Evolutionary conservation across 2,329 filamentous ascomycete species (phyloP).

Genomic region (Pestalotiopsis sp.): DNA sequence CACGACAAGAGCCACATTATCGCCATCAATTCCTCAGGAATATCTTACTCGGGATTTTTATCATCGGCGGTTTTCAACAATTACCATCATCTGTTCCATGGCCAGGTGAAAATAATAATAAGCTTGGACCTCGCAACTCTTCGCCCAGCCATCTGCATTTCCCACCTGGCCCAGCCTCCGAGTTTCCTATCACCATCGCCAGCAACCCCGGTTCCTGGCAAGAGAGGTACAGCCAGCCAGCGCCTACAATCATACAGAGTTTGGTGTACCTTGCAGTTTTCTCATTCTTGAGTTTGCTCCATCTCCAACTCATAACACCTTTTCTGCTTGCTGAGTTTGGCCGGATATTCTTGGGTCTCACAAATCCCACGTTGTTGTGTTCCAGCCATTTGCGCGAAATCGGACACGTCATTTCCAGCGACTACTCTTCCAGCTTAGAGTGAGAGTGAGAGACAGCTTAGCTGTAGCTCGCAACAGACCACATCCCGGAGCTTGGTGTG

Average conservation of each 20-base stretch:
- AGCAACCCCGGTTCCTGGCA: conserved; percentile 2
- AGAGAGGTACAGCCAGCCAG: conserved; percentile 1
- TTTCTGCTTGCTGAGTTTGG: conserved; percentile 5
- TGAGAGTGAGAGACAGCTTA: conserved; percentile 5
- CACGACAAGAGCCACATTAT: not conserved
- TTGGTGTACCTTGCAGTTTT: conserved; percentile 9
- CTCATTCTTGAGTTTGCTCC: conserved; percentile 10
- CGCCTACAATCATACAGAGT: not conserved
- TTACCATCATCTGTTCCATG: not conserved
- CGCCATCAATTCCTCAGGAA: not conserved
- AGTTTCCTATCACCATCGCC: conserved; percentile 6
- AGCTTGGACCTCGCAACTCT: not conserved
- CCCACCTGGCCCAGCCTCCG: conserved; percentile 11
- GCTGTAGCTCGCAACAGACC: conserved; percentile 8
- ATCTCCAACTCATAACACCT: conserved; percentile 6
- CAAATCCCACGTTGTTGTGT: conserved; percentile 8
- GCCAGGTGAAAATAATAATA: not conserved
- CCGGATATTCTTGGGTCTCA: conserved; percentile 12
- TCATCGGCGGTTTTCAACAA: not conserved
- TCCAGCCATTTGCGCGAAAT: conserved; percentile 7
- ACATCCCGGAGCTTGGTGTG: conserved; percentile 17
- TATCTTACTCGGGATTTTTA: not conserved
- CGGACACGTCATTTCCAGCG: conserved; percentile 15
- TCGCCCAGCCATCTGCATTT: conserved; percentile 14
- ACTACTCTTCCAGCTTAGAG: conserved; percentile 9